Conservation (phyloP, 2,329 filamentous ascomycete species). For the Ophiostoma perfectum region DNA sequence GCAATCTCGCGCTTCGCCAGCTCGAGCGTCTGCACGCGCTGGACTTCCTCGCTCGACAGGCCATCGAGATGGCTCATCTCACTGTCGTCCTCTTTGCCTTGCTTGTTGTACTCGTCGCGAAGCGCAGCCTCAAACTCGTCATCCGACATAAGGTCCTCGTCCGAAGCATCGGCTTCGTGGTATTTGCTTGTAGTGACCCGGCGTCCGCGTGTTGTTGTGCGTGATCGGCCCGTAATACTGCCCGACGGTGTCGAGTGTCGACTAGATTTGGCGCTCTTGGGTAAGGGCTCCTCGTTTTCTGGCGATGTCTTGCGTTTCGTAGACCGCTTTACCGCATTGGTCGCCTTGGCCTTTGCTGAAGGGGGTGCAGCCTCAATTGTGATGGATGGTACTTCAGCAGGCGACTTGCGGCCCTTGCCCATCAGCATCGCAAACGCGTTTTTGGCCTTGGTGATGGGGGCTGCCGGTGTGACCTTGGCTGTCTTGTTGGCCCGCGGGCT, state of each 20-base stretch:
- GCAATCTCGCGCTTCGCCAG: constrained; percentile 83
- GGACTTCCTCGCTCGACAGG: constrained; percentile 54
- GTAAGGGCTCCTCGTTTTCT: constrained; percentile 33
- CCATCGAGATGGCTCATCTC: constrained; percentile 30
- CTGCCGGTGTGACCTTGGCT: constrained; percentile 25
- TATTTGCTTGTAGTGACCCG: constrained; percentile 41
- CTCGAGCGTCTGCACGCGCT: constrained; percentile 63
- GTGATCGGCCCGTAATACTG: constrained; percentile 45
- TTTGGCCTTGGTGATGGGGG: constrained; percentile 26
- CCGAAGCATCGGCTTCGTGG: constrained; percentile 52
- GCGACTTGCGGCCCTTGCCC: constrained; percentile 35
- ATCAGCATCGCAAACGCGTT: constrained; percentile 55
- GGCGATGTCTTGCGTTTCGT: constrained; percentile 37
- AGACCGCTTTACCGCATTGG: constrained; percentile 12
- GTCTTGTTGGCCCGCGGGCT: constrained; percentile 32
- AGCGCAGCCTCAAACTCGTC: constrained; percentile 77
- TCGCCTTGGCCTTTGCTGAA: constrained; percentile 26
- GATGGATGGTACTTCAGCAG: not conserved
- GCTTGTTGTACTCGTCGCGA: constrained; percentile 51
- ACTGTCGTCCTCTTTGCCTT: constrained; percentile 37
- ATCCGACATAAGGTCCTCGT: constrained; percentile 65
- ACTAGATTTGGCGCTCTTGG: constrained; percentile 71
- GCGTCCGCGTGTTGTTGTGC: constrained; percentile 37
- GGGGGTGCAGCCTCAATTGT: constrained; percentile 13
- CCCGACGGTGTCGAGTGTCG: constrained; percentile 64